Percentiles rank a stretch among this genome's conserved stretches.
Conservation (phyloP, 148 eudicot species). For the Dianthus caryophyllus region DNA sequence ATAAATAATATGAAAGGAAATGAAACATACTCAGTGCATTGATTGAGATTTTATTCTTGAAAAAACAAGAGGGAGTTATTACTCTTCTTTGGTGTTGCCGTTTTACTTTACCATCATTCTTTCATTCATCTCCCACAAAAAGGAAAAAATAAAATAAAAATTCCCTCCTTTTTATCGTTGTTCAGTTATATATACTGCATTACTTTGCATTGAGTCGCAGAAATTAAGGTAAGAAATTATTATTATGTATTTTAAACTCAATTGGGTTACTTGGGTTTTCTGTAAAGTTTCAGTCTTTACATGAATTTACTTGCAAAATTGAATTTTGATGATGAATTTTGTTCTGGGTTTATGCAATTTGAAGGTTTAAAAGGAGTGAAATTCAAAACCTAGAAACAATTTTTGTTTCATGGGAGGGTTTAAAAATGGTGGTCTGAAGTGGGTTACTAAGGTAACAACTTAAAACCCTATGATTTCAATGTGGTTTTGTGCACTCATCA, state of each 20-base stretch:
- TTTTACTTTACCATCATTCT: conserved; percentile 23
- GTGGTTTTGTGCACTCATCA: neutral
- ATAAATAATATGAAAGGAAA: neutral
- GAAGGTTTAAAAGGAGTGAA: conserved; percentile 19
- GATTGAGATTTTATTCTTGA: too few relatives aligned
- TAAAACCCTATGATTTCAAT: neutral
- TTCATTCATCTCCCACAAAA: conserved; percentile 16
- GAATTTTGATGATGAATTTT: conserved; percentile 18
- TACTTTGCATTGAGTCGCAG: neutral
- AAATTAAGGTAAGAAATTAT: conserved; percentile 13
- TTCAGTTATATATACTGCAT: neutral
- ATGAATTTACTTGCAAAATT: neutral
- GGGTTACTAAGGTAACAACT: conserved; percentile 28
- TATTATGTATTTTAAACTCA: too few relatives aligned
- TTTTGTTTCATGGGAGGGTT: conserved; percentile 24
- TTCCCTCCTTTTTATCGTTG: too few relatives aligned
- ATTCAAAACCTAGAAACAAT: conserved; percentile 10
- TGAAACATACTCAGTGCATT: neutral
- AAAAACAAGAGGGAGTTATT: neutral
- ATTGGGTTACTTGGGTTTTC: neutral
- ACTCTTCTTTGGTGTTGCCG: conserved; percentile 10
- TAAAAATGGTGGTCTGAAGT: conserved; percentile 28
- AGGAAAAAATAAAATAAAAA: too few relatives aligned
- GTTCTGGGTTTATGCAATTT: conserved; percentile 23
- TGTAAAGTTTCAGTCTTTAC: conserved; percentile 11